Conservation (phyloP, 176 grass and related monocot genomes). For the Typha latifolia region DNA sequence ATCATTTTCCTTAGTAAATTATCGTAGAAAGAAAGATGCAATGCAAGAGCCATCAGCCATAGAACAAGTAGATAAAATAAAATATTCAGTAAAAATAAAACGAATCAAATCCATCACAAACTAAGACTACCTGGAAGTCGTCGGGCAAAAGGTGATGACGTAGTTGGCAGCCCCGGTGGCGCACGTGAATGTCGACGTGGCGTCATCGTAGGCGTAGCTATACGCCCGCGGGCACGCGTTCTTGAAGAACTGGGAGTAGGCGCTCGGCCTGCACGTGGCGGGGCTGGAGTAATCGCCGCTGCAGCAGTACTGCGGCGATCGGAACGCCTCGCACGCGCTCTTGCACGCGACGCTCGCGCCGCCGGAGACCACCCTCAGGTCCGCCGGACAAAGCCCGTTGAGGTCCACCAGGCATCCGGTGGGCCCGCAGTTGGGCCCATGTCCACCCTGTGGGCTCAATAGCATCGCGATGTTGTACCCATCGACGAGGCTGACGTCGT, state of each 20-base stretch:
- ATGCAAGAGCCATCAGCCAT: no score
- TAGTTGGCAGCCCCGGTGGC: slow-evolving; percentile 35
- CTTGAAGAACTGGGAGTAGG: slow-evolving; percentile 57
- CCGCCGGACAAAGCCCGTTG: slow-evolving; percentile 42
- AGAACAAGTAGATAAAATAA: no score
- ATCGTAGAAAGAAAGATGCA: no score
- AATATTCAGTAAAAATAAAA: no score
- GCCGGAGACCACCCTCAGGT: slow-evolving; percentile 23
- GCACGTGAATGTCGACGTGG: slow-evolving; percentile 67
- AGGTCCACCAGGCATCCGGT: slow-evolving; percentile 57
- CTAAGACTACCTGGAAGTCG: slow-evolving; percentile 39
- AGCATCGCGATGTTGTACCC: slow-evolving; percentile 31
- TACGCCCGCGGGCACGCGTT: slow-evolving; percentile 41
- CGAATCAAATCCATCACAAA: no score
- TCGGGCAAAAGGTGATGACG: slow-evolving; percentile 63
- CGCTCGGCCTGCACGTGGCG: slow-evolving; percentile 38
- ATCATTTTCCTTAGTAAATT: no score
- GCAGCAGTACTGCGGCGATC: slow-evolving; percentile 50
- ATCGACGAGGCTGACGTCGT: slow-evolving; percentile 36
- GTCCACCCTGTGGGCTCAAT: slow-evolving; percentile 8
- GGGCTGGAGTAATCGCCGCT: slow-evolving; percentile 42
- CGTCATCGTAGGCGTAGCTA: slow-evolving; percentile 48
- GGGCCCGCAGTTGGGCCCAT: slow-evolving; percentile 21
- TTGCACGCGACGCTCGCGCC: slow-evolving; percentile 46
- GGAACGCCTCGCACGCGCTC: slow-evolving; percentile 71